Evolutionary conservation across 768 basidiomycete genomes (phyloP), one percentile per base, ranked within the genome.

Genomic region (Naematelia encephala): DNA sequence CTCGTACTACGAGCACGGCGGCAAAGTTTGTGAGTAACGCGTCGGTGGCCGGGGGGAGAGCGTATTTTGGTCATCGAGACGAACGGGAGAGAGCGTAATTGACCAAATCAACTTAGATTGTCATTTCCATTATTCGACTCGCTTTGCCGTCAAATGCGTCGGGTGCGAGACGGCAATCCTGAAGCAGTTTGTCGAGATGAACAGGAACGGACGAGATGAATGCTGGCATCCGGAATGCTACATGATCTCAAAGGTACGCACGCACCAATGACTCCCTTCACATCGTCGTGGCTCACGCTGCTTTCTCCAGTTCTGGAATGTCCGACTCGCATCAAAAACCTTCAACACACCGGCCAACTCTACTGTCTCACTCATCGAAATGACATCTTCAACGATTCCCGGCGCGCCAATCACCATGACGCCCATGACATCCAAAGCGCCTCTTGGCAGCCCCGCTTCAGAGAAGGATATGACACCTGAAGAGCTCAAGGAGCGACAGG

Each of bases 201-300:
- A 99, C 73, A 85, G 96, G 60, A 98, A 98, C 79, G 90, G 89
- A 84, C 83, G 87, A 65, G 93, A 99, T 79, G 96, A 99, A 80
- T 98, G 94, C 73, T 99, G 96, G 94, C 96, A 99, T 82, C 96
- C 96, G 55, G 96, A 99, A 78, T 99, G 96, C 77, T 97, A 98
- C 78, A 97, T 97, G 94, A 97, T 99, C 67, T 94, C 97, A 79
- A 98, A 98, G 83, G 93, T 94, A 63, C 57, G 83, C 93, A 63
- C 57, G 83, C 59, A 19, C 25, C 42, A 16, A 39, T 8, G 16
- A 16, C 8, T 16, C 8, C 16, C 16, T 39, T 39, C 34, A 39
- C 16, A 39, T 8, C 3, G n/a, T 14, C 48, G 4, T 39, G 16
- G 1, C 22, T 29, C 16, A 39, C 8, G 34, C 34, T 39, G 34